phyloP scores from a whole-genome alignment of 2,329 filamentous ascomycete genomes.

The Capronia coronata region DNA sequence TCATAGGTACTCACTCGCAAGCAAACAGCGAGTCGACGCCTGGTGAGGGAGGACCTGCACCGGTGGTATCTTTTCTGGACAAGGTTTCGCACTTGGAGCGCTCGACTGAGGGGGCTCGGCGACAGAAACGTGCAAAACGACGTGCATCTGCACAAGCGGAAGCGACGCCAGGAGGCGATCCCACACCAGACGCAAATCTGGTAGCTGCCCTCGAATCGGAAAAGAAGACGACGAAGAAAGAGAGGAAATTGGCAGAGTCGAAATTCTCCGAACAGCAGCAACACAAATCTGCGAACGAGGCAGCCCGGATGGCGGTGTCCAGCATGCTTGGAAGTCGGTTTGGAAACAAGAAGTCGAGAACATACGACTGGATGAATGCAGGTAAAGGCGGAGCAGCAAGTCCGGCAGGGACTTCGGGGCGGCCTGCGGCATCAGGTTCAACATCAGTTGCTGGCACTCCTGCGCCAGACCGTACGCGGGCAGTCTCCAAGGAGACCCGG shows the following conservation, averaged over 20 bases:
- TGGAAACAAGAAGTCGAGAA: conserved; percentile 39
- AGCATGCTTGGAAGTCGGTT: conserved; percentile 54
- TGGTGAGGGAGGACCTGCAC: conserved; percentile 16
- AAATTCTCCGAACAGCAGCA: conserved; percentile 71
- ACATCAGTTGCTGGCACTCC: conserved; percentile 20
- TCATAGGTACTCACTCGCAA: conserved; percentile 35
- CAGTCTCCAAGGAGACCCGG: conserved; percentile 46
- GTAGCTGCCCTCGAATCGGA: conserved; percentile 51
- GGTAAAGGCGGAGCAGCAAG: conserved; percentile 32
- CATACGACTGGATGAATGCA: conserved; percentile 44
- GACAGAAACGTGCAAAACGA: conserved; percentile 61
- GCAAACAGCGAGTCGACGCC: conserved; percentile 36
- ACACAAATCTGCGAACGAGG: conserved; percentile 76
- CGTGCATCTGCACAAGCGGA: conserved; percentile 50
- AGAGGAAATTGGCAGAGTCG: conserved; percentile 67
- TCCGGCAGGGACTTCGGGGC: conserved; percentile 27
- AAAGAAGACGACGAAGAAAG: conserved; percentile 78
- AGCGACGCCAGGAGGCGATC: conserved; percentile 54
- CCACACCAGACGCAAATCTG: conserved; percentile 30
- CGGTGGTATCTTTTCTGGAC: conserved; percentile 32
- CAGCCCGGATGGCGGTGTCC: conserved; percentile 64
- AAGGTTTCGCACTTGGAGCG: conserved; percentile 54
- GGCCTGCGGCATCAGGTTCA: conserved; percentile 8
- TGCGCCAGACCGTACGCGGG: conserved; percentile 19
- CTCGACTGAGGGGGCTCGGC: conserved; percentile 64